Conservation (phyloP, 2,329 filamentous ascomycete species). For the Chlorencoelia australis region DNA sequence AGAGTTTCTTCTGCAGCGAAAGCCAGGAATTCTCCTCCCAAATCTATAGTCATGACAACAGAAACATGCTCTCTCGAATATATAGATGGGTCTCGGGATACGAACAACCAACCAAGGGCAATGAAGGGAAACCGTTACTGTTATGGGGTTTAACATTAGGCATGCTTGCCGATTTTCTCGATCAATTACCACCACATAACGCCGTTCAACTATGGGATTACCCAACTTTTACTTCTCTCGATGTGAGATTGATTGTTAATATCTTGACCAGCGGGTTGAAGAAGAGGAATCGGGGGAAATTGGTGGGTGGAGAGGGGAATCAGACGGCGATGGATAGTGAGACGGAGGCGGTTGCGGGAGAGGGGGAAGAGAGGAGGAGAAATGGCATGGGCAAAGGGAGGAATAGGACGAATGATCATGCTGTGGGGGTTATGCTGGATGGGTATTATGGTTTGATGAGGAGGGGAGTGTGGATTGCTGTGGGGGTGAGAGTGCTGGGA, state of each 20-base stretch:
- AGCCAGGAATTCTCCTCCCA: constrained; percentile 37
- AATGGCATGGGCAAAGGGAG: constrained; percentile 14
- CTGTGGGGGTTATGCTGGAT: constrained; percentile 24
- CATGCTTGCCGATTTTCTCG: constrained; percentile 56
- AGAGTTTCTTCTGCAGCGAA: constrained; percentile 46
- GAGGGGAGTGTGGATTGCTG: constrained; percentile 21
- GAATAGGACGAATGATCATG: constrained; percentile 17
- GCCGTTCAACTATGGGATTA: constrained; percentile 56
- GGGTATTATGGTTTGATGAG: constrained; percentile 25
- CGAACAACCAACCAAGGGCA: constrained; percentile 21
- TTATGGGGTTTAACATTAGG: constrained; percentile 62
- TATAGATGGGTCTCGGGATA: constrained; percentile 26
- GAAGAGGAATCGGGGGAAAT: constrained; percentile 32
- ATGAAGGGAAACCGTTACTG: constrained; percentile 37
- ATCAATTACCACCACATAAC: constrained; percentile 52
- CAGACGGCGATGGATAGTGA: constrained; percentile 23
- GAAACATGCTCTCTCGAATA: too few species aligned
- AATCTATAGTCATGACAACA: too few species aligned
- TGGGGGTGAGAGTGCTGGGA: constrained; percentile 12
- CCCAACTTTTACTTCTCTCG: constrained; percentile 55
- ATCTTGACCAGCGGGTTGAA: constrained; percentile 49
- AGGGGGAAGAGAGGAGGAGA: constrained; percentile 8
- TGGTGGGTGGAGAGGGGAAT: constrained; percentile 20
- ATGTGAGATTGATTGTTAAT: constrained; percentile 49
- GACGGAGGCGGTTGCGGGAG: constrained; percentile 18